These are phyloP conservation scores for Leucogyrophana mollusca DNA, from an alignment of 768 basidiomycete genomes.

Conservation along the genomic window DNA sequence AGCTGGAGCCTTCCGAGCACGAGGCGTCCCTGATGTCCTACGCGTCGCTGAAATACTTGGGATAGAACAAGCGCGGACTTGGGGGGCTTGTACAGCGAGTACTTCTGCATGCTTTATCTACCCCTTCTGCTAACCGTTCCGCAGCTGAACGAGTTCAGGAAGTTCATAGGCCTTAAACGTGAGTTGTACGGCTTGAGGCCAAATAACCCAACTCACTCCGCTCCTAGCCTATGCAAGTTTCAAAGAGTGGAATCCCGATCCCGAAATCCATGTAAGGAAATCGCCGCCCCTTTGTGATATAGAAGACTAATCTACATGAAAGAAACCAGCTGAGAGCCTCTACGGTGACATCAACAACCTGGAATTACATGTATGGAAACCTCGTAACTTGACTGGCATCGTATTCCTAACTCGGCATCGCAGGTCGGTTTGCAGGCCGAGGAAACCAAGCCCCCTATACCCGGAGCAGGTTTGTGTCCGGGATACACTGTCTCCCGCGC, in stretches of 20 bases:
- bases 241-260: constrained; percentile 70
- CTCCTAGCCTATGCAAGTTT: constrained; percentile 57
- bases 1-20: constrained; percentile 65
- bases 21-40: constrained; percentile 65
- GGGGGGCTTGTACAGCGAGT: constrained; percentile 72
- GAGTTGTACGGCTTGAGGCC: too few relatives aligned
- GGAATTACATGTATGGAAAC: constrained; percentile 62
- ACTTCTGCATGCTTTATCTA: background rate
- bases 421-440: constrained; percentile 73
- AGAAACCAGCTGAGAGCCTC: constrained; percentile 63
- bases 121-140: background rate
- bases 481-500: constrained; percentile 83
- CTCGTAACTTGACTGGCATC: constrained; percentile 4
- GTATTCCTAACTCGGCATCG: background rate
- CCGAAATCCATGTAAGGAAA: constrained; percentile 48
- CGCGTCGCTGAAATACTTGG: constrained; percentile 68
- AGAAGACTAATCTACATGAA: background rate
- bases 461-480: constrained; percentile 77
- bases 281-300: background rate
- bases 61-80: constrained; percentile 63
- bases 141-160: constrained; percentile 69
- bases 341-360: constrained; percentile 77
- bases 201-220: constrained; percentile 10
- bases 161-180: constrained; percentile 72
- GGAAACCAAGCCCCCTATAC: constrained; percentile 58